These are phyloP conservation scores for Talaromyces nanjingensis DNA, from an alignment of 495 filamentous ascomycete genomes.

Conservation along the genomic window DNA sequence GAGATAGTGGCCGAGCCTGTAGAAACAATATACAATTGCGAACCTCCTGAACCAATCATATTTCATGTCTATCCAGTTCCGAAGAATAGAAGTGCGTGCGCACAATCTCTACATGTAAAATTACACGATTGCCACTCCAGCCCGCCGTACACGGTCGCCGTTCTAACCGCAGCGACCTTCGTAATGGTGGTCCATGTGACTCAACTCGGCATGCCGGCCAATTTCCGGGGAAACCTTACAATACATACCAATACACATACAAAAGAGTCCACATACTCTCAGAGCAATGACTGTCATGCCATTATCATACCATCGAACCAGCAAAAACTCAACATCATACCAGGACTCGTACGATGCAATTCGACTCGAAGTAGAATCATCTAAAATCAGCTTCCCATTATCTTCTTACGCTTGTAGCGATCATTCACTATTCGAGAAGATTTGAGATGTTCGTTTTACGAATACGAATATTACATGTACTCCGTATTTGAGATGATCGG, in stretches of 20 bases:
- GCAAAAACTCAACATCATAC: neutral
- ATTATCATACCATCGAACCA: neutral
- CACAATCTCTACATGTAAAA: neutral
- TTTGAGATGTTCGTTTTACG: neutral
- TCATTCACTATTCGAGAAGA: neutral
- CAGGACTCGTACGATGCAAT: neutral
- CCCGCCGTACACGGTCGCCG: neutral
- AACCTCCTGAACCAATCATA: neutral
- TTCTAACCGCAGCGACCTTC: neutral
- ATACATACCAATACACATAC: neutral
- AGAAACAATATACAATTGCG: neutral
- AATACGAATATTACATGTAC: neutral
- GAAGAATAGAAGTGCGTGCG: neutral
- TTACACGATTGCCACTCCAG: neutral
- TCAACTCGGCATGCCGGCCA: neutral
- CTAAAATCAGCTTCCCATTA: slow-evolving; percentile 14
- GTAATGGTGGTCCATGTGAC: neutral
- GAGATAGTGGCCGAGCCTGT: too few relatives aligned
- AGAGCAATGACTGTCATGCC: neutral
- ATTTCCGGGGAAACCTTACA: neutral
- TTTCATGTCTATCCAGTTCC: neutral
- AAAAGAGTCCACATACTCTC: neutral
- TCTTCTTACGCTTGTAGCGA: neutral
- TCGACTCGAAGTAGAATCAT: slow-evolving; percentile 11
- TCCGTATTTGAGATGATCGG: neutral